These are phyloP conservation scores for Crithidia fasciculata DNA, from an alignment of 208 protist species.

Conservation along the genomic window DNA sequence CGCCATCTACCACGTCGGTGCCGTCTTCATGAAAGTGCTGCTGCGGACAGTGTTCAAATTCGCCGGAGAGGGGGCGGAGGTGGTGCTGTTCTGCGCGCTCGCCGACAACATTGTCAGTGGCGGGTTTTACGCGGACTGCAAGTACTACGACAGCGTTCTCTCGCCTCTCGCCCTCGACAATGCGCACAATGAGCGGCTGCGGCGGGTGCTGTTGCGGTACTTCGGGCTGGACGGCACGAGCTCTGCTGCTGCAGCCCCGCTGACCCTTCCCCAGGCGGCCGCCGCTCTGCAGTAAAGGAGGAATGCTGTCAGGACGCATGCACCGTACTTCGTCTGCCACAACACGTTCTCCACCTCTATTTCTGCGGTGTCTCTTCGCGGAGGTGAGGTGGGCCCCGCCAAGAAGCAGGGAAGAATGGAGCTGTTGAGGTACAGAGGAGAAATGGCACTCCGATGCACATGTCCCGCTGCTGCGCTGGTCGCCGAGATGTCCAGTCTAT, in stretches of 20 bases:
- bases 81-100: slow-evolving; percentile 50
- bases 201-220: slow-evolving; percentile 41
- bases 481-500: too few species aligned
- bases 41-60: slow-evolving; percentile 65
- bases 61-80: slow-evolving; percentile 50
- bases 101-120: slow-evolving; percentile 34
- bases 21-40: slow-evolving; percentile 39
- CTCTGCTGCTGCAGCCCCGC: neutral
- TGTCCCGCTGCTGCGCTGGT: too few species aligned
- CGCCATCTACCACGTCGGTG: slow-evolving; percentile 46
- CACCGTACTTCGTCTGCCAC: too few species aligned
- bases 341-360: too few species aligned
- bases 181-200: slow-evolving; percentile 39
- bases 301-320: neutral
- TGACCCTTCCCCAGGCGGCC: slow-evolving; percentile 11
- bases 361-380: too few species aligned
- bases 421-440: neutral
- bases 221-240: slow-evolving; percentile 33
- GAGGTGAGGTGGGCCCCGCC: neutral
- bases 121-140: slow-evolving; percentile 52
- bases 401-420: neutral
- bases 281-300: neutral
- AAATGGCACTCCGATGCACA: too few species aligned
- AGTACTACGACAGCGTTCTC: slow-evolving; percentile 29
- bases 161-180: slow-evolving; percentile 42